These are phyloP conservation scores for Monosporascus sp. DNA, from an alignment of 2,329 filamentous ascomycete genomes.

Conservation along the genomic window DNA sequence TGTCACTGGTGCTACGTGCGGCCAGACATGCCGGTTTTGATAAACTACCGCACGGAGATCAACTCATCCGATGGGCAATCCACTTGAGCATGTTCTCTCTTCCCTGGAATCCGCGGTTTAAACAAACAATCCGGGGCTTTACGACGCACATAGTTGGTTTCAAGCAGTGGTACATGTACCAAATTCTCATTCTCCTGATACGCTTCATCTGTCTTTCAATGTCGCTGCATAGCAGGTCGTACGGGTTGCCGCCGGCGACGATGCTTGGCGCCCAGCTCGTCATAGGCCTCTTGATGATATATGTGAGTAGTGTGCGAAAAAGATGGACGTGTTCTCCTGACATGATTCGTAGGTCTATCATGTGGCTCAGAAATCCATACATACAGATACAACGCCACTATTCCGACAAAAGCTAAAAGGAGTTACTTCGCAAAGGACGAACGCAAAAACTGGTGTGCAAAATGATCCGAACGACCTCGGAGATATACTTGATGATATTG, in stretches of 20 bases:
- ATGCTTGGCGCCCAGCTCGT: conserved; percentile 50
- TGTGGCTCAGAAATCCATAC: conserved; percentile 41
- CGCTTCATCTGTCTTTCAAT: conserved; percentile 46
- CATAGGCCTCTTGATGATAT: conserved; percentile 46
- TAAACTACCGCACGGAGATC: conserved; percentile 35
- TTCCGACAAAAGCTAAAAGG: conserved; percentile 33
- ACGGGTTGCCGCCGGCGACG: conserved; percentile 33
- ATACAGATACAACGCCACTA: conserved; percentile 53
- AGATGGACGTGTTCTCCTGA: conserved; percentile 13
- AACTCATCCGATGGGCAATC: conserved; percentile 44
- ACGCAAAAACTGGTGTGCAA: conserved; percentile 27
- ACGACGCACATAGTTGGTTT: conserved; percentile 56
- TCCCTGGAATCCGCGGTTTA: conserved; percentile 68
- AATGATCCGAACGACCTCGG: conserved; percentile 22
- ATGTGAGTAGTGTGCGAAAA: conserved; percentile 39
- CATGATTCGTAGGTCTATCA: conserved; percentile 36
- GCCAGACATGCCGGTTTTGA: conserved; percentile 15
- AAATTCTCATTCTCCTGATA: conserved; percentile 53
- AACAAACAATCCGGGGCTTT: conserved; percentile 55
- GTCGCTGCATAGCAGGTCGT: conserved; percentile 33
- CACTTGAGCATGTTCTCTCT: conserved; percentile 45
- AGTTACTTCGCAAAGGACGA: conserved; percentile 17
- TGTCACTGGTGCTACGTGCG: conserved; percentile 9
- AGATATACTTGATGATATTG: conserved; percentile 25
- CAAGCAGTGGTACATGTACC: conserved; percentile 61